These are phyloP conservation scores for Melampsora americana DNA, from an alignment of 1,284 basidiomycete species.

Conservation along the genomic window DNA sequence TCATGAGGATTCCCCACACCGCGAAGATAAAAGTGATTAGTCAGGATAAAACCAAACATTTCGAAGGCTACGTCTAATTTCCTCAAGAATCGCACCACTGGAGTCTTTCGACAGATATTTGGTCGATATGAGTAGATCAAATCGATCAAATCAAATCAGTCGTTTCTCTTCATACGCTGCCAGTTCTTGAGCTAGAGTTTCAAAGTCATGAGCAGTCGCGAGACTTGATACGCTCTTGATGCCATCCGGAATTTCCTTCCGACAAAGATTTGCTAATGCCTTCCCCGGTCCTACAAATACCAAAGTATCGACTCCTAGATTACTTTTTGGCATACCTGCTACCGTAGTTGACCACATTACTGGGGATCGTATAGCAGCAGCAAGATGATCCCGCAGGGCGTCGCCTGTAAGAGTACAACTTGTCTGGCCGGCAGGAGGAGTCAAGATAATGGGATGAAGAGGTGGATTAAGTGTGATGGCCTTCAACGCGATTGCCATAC, in stretches of 20 bases:
- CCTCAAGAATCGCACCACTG: too few species aligned
- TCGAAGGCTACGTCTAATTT: too few species aligned
- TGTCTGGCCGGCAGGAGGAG: not conserved
- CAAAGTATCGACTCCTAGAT: slow-evolving; percentile 44
- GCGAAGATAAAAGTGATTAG: too few species aligned
- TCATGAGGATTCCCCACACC: too few species aligned
- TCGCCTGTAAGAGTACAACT: not conserved
- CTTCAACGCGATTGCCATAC: slow-evolving; percentile 50
- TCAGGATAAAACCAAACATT: too few species aligned
- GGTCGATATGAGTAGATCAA: too few species aligned
- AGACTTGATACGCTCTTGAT: slow-evolving; percentile 32
- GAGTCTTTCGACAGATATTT: too few species aligned
- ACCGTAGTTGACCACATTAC: slow-evolving; percentile 51
- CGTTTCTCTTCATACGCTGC: too few species aligned
- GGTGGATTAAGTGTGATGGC: slow-evolving; percentile 44
- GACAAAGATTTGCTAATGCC: slow-evolving; percentile 51
- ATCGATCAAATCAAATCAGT: too few species aligned
- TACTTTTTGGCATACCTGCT: slow-evolving; percentile 43
- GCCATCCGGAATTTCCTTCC: slow-evolving; percentile 46
- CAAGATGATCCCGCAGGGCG: slow-evolving; percentile 45
- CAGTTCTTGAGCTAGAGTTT: too few species aligned
- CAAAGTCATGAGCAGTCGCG: slow-evolving; percentile 45
- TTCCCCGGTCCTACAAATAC: slow-evolving; percentile 52
- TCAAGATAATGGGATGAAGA: slow-evolving; percentile 46
- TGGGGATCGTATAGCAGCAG: slow-evolving; percentile 50